phyloP scores from a whole-genome alignment of 305 asterid species.

The Salvia sclarea region DNA sequence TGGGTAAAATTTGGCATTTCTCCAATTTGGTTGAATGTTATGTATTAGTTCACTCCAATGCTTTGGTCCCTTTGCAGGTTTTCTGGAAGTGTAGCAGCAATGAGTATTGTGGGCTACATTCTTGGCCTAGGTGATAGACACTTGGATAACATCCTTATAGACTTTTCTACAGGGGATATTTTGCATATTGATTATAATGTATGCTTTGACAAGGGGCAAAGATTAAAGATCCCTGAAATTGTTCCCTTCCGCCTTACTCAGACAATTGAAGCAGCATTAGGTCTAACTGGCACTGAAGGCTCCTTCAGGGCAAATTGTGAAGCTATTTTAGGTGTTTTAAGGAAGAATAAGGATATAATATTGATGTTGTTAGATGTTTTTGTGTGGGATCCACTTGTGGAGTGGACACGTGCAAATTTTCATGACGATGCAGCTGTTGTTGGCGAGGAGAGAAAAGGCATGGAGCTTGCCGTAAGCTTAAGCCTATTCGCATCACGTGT shows the following conservation, averaged over 20 bases:
- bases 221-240: constrained; percentile 95
- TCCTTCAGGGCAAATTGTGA: constrained; percentile 94
- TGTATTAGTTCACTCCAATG: not conserved
- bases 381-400: constrained; percentile 99
- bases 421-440: constrained; percentile 99
- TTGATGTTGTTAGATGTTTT: constrained; percentile 91
- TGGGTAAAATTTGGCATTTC: constrained; percentile 19
- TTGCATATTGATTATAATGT: constrained; percentile 98
- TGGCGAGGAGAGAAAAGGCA: constrained; percentile 99
- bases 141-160: constrained; percentile 96
- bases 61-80: constrained; percentile 63
- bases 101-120: constrained; percentile 96
- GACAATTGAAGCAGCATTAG: constrained; percentile 95
- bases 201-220: constrained; percentile 99
- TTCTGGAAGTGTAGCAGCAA: constrained; percentile 94
- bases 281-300: constrained; percentile 95
- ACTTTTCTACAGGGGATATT: constrained; percentile 90
- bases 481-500: constrained; percentile 97
- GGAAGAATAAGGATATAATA: constrained; percentile 93
- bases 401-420: constrained; percentile 98
- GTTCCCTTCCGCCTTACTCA: constrained; percentile 99
- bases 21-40: constrained; percentile 14
- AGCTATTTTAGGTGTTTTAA: constrained; percentile 85
- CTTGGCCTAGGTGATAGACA: constrained; percentile 98
- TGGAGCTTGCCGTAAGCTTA: constrained; percentile 99